Evolutionary conservation across 768 basidiomycete genomes (phyloP).

Genomic region (Lentinula lateritia): DNA sequence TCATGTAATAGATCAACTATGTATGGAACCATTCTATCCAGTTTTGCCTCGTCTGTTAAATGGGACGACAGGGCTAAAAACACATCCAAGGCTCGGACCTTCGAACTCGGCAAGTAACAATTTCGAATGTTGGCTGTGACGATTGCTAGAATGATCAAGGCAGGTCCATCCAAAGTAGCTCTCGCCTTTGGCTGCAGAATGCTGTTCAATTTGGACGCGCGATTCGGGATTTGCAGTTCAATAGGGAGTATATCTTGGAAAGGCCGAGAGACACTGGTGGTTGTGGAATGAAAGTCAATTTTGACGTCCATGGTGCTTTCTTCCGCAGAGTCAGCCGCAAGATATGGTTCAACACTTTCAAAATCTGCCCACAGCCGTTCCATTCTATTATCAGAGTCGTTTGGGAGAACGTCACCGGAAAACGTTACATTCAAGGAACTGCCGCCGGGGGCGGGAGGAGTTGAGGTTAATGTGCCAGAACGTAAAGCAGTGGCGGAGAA

Average conservation of each 20-base stretch:
- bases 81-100: constrained; percentile 79
- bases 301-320: constrained; percentile 48
- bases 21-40: constrained; percentile 91
- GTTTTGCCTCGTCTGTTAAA: constrained; percentile 90
- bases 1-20: constrained; percentile 86
- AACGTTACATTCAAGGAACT: constrained; percentile 21
- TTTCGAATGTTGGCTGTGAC: constrained; percentile 88
- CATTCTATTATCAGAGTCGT: constrained; percentile 80
- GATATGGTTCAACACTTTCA: constrained; percentile 71
- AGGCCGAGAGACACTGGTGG: constrained; percentile 38
- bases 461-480: constrained; percentile 23
- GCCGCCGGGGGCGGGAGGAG: constrained; percentile 13
- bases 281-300: constrained; percentile 44
- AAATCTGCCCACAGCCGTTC: constrained; percentile 87
- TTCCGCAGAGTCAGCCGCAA: constrained; percentile 42
- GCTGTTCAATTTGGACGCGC: constrained; percentile 35
- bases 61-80: constrained; percentile 77
- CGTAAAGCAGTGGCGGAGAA: constrained; percentile 25
- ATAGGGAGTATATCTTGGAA: constrained; percentile 78
- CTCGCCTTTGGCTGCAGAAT: constrained; percentile 26
- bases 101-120: constrained; percentile 79
- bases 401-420: constrained; percentile 45
- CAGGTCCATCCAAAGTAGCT: constrained; percentile 79
- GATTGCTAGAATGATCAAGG: constrained; percentile 81
- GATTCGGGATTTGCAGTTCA: constrained; percentile 45